These are phyloP conservation scores for Aspergillus nidulans DNA, from an alignment of 495 filamentous ascomycete species.

Conservation along the genomic window DNA sequence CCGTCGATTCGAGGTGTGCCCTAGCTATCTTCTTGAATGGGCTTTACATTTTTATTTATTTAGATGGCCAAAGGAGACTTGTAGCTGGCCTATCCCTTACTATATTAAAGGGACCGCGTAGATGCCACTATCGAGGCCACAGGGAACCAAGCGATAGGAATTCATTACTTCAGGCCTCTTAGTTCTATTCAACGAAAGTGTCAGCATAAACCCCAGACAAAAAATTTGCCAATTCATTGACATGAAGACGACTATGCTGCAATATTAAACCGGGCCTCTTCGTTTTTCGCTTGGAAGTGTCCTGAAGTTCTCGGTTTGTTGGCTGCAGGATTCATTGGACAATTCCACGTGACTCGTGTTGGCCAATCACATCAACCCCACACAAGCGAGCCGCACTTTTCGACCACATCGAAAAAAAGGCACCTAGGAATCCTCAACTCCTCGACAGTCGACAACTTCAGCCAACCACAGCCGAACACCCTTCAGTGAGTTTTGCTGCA, in stretches of 20 bases:
- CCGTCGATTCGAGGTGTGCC: not conserved
- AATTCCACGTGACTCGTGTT: conserved; percentile 6
- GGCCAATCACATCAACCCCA: conserved; percentile 23
- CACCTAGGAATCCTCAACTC: conserved; percentile 25
- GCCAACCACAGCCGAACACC: conserved; percentile 42
- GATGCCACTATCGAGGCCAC: no score
- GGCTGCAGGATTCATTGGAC: no score
- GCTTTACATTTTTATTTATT: not conserved
- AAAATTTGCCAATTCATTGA: no score
- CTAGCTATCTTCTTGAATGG: not conserved
- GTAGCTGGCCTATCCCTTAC: no score
- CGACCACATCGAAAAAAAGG: conserved; percentile 28
- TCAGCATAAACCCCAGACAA: no score
- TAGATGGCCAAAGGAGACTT: not conserved
- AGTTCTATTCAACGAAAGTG: no score
- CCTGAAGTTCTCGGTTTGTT: not conserved
- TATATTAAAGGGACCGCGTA: no score
- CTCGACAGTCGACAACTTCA: conserved; percentile 38
- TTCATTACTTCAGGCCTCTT: not conserved
- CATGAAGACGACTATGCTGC: no score
- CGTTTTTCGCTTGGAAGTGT: not conserved
- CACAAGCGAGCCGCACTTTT: conserved; percentile 47
- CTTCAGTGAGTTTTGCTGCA: conserved; percentile 35
- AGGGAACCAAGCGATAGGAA: not conserved
- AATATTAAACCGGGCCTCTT: no score